Conservation (phyloP, 2,329 filamentous ascomycete species). For the Ceratocystiopsis sp. region DNA sequence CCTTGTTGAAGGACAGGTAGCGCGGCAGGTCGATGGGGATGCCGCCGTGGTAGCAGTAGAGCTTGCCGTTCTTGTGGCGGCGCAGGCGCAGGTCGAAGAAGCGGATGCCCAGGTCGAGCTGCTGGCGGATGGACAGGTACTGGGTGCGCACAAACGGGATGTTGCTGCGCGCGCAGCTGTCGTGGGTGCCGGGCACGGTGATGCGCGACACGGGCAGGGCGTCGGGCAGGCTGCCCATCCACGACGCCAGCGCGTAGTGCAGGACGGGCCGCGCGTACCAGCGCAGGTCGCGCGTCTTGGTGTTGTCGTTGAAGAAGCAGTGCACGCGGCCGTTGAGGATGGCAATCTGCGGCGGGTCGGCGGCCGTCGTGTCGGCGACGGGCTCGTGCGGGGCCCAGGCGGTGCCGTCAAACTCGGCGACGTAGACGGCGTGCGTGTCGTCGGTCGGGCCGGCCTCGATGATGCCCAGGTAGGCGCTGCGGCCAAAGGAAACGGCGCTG, state of each 20-base stretch:
- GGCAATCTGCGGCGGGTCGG: constrained; percentile 13
- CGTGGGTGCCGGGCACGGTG: constrained; percentile 58
- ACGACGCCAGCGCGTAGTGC: constrained; percentile 25
- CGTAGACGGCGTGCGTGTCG: constrained; percentile 9
- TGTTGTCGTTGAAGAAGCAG: constrained; percentile 17
- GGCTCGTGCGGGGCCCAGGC: constrained; percentile 11
- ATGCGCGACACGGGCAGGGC: constrained; percentile 41
- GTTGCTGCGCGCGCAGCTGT: constrained; percentile 31
- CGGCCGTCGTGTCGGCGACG: constrained; percentile 8
- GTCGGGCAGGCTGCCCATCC: constrained; percentile 47
- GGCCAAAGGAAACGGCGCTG: constrained; percentile 18
- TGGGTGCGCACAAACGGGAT: constrained; percentile 56
- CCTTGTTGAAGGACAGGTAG: constrained; percentile 39
- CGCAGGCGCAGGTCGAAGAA: constrained; percentile 47
- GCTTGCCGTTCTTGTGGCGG: constrained; percentile 23
- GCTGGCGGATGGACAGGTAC: constrained; percentile 40
- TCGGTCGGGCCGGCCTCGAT: constrained; percentile 12
- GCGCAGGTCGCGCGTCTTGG: constrained; percentile 14
- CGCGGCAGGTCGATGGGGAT: constrained; percentile 53
- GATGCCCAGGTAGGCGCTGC: constrained; percentile 15
- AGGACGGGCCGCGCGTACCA: constrained; percentile 20
- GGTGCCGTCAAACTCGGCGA: constrained; percentile 9
- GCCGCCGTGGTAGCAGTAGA: constrained; percentile 52
- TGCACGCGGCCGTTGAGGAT: constrained; percentile 17
- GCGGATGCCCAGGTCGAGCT: constrained; percentile 53